Conservation (phyloP, 441 rosid species). For the Aquilaria agallochum region DNA sequence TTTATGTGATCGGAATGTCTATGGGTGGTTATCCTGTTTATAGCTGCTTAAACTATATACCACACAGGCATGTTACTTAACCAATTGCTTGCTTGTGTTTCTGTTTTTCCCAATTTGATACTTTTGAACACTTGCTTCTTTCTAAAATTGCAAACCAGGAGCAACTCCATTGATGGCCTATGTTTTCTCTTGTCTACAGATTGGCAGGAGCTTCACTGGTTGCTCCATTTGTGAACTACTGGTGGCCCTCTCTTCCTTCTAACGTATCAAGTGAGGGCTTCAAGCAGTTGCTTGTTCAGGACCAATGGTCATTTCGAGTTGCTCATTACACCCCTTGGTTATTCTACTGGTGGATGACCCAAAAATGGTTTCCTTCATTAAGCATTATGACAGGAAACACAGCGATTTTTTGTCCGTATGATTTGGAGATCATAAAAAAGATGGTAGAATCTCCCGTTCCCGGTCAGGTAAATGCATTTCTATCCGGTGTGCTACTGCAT, state of each 20-base stretch:
- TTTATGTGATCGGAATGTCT: conserved; percentile 79
- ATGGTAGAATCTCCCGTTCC: conserved; percentile 29
- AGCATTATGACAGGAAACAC: conserved; percentile 40
- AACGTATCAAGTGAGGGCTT: conserved; percentile 38
- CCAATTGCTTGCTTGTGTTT: neutral
- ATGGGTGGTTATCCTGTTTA: conserved; percentile 80
- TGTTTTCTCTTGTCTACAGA: conserved; percentile 31
- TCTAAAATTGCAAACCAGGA: neutral
- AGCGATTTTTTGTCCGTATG: conserved; percentile 34
- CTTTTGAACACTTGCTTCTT: conserved; percentile 8
- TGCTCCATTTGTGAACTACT: conserved; percentile 79
- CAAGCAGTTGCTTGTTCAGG: conserved; percentile 27
- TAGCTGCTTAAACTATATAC: conserved; percentile 79
- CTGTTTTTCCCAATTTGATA: conserved; percentile 1
- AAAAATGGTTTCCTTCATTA: conserved; percentile 55
- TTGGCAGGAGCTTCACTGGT: conserved; percentile 72
- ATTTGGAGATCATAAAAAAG: conserved; percentile 38
- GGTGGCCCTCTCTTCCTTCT: conserved; percentile 77
- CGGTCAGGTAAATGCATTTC: conserved; percentile 38
- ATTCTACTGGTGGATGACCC: conserved; percentile 81
- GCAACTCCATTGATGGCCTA: neutral
- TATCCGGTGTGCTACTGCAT: neutral
- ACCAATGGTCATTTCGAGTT: conserved; percentile 49
- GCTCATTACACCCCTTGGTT: conserved; percentile 70
- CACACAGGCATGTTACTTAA: conserved; percentile 53